Evolutionary conservation across 129 eudicot species (phyloP).

Genomic region (Pittosporum tobira): DNA sequence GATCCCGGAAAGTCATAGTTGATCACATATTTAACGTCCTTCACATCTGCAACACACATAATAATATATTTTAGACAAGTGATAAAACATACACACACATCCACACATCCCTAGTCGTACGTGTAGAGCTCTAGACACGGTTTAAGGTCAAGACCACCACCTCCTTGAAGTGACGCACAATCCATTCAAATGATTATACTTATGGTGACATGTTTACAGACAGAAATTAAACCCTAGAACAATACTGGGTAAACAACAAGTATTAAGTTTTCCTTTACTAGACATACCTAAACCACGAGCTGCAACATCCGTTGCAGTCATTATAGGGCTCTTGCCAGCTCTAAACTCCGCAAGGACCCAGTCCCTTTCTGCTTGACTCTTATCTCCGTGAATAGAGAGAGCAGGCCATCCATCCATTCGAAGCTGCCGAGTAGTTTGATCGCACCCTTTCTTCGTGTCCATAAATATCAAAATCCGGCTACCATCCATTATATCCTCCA

Average conservation of each 20-base stretch:
- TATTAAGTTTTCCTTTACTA: background rate
- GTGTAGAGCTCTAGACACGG: background rate
- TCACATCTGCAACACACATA: conserved; percentile 71
- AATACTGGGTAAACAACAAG: too few relatives aligned
- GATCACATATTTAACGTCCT: conserved; percentile 87
- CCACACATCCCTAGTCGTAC: background rate
- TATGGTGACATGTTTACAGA: too few relatives aligned
- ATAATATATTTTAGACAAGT: background rate
- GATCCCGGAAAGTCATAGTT: conserved; percentile 98
- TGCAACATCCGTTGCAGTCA: conserved; percentile 98
- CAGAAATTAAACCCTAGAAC: too few relatives aligned
- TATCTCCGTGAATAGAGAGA: conserved; percentile 91
- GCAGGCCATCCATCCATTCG: conserved; percentile 99
- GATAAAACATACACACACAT: too few relatives aligned
- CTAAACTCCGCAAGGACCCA: conserved; percentile 94
- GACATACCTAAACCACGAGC: conserved; percentile 92
- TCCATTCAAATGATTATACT: too few relatives aligned
- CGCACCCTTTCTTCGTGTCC: conserved; percentile 95
- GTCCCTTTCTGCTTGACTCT: conserved; percentile 98
- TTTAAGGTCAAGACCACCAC: too few relatives aligned
- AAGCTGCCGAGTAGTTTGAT: conserved; percentile 87
- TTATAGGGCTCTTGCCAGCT: conserved; percentile 91
- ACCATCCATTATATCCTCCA: conserved; percentile 99
- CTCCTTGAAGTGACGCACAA: too few relatives aligned
- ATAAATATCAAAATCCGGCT: conserved; percentile 86